Evolutionary conservation across 225 moss, liverwort and hornwort genomes (phyloP), one percentile per base, ranked within the genome.

Genomic region (Polytrichum commune): DNA sequence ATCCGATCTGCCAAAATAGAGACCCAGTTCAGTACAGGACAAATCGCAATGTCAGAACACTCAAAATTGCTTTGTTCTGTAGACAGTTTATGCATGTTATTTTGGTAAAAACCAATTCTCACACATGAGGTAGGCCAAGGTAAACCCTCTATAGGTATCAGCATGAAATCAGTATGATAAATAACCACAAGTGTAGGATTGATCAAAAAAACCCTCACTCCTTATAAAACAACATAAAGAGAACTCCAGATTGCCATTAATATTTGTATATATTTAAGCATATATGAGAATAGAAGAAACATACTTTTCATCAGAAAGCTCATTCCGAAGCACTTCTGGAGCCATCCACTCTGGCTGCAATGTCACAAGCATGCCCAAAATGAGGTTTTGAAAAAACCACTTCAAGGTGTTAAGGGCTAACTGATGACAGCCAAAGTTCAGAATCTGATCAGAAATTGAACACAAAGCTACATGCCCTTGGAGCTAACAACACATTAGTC

Each of bases 281-380:
- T 6, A 20, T 58, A 58, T 58, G 58, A 26, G 26, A 58, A 58
- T n/a, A n/a, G 58, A 58, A 22, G 6, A 57, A 24, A 24, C 90
- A 72, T 84, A 97, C 96, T 98, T 98, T 78, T 98, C 97, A 81
- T 98, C 97, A 68, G 97, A 98, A 4, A 94, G 84, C 64, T 98
- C 94, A 67, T 94, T 98, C 65, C 97, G 89, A 69, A 98, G 82
- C 72, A 98, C 97, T 85, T 98, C 97, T 68, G 97, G 97, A 33
- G 97, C 97, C 97, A 98, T 98, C 97, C 97, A 98, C 76, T 98
- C 97, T 1, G 97, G 97, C 96, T 97, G 91, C 62, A 77, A 24
- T 6, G 8, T 20, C 22, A 58, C 58, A 22, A 24, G 58, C 58
- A 58, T 58, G 6, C 20, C 24, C 22, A 58, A 58, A 20, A 20